Percentiles rank a stretch among this genome's conserved stretches.
These are phyloP conservation scores for Saccharomycopsis olivae DNA, from an alignment of 805 yeast species.

Conservation along the genomic window DNA sequence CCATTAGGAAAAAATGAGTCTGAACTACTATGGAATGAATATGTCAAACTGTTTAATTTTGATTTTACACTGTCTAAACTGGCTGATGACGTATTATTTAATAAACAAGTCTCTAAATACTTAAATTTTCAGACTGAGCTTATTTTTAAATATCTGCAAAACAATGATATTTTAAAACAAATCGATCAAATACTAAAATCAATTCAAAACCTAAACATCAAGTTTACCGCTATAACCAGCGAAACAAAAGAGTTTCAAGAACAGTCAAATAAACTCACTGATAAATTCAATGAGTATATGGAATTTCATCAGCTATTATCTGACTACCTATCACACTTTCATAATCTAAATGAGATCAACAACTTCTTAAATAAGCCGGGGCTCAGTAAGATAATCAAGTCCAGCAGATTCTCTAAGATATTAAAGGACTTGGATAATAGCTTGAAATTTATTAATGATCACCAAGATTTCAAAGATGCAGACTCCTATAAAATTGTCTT, in stretches of 20 bases:
- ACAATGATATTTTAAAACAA: conserved; percentile 32
- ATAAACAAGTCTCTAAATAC: conserved; percentile 26
- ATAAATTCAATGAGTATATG: conserved; percentile 33
- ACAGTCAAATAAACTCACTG: conserved; percentile 40
- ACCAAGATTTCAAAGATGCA: conserved; percentile 55
- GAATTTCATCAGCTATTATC: conserved; percentile 35
- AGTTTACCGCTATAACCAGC: conserved; percentile 46
- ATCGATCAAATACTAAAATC: conserved; percentile 35
- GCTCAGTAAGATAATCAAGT: conserved; percentile 50
- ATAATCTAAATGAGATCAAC: conserved; percentile 59
- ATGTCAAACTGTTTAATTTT: conserved; percentile 31
- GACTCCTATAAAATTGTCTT: conserved; percentile 62
- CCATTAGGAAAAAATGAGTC: no score
- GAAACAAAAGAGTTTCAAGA: conserved; percentile 58
- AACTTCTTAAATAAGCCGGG: conserved; percentile 61
- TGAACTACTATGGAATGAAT: conserved; percentile 25
- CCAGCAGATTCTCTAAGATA: conserved; percentile 39
- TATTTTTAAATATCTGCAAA: conserved; percentile 23
- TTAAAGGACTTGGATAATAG: conserved; percentile 56
- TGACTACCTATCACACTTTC: conserved; percentile 47
- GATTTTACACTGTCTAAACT: conserved; percentile 31
- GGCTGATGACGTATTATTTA: conserved; percentile 32
- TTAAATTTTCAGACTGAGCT: conserved; percentile 25
- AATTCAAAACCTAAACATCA: conserved; percentile 36
- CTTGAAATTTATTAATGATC: conserved; percentile 43